Base-by-base conservation (phyloP, 768 basidiomycete genomes). In the Mycena chlorophos region DNA sequence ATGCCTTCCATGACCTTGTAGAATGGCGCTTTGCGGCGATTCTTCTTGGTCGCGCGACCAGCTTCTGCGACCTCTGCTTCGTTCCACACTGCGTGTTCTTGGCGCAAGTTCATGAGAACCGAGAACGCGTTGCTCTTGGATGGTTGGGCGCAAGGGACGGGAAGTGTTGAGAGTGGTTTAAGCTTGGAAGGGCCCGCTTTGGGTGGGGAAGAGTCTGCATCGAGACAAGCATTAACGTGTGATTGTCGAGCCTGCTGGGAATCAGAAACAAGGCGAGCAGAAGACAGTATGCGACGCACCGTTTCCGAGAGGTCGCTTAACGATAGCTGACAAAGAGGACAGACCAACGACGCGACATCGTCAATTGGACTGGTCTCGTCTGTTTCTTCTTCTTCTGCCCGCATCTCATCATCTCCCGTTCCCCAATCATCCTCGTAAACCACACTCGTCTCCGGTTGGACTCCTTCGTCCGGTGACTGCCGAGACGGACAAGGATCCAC, bases 1-100 rank as follows among this genome's bases (percentile, higher is more conserved):
- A 98, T 97, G 1, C 97, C 96, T 63, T 92, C 89, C 62, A 98
- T 68, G 22, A 94, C 82, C 73, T 98, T 99, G 74, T 96, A 98
- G 68, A 98, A 98, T 0, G 97, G 97, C 0, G 94, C 92, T 55
- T 83, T 86, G 55, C 90, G 75, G 26, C 90, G 79, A 31, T 78
- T 80, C 16, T 69, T 70, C 53, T 81, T 82, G 5, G 70, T 75
- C 2, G 76, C 69, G 16, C 75, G 76, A 56, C 76, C 78, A 43
- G 79, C 76, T 57, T 86, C 84, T 1, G 70, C 74, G 16, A 71
- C 68, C 17, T 82, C 73, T 0, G 87, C 94, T 68, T 92, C 89
- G 65, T 87, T 89, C 94, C 95, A 98, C 2, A 83, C 82, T 56
- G 86, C 85, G 46, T 82, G 83, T 66, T 96, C 92, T 60, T 86